Evolutionary conservation across 306 rosid genomes (phyloP).

Genomic region (Adenanthera pavonina): DNA sequence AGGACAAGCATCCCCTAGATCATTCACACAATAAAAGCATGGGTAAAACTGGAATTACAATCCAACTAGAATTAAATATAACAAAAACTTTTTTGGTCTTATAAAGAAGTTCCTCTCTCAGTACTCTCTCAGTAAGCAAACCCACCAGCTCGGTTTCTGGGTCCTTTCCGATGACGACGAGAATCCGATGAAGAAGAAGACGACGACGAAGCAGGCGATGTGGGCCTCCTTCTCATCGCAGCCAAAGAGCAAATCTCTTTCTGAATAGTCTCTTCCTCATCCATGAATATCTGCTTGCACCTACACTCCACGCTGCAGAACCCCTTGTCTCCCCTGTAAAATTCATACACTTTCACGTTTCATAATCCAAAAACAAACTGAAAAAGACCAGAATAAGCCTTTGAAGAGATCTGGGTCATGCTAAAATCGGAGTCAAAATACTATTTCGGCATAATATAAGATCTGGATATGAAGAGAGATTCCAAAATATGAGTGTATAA

Average conservation of each 20-base stretch:
- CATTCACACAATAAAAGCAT: conserved; percentile 40
- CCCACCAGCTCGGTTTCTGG: conserved; percentile 52
- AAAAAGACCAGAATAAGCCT: conserved; percentile 1
- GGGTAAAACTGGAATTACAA: conserved; percentile 49
- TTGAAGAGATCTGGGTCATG: conserved; percentile 25
- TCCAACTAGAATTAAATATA: background rate
- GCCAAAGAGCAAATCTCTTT: conserved; percentile 56
- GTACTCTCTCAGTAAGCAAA: conserved; percentile 46
- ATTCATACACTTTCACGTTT: background rate
- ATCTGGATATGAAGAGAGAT: conserved; percentile 21
- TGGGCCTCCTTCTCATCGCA: conserved; percentile 43
- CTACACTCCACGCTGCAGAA: conserved; percentile 96
- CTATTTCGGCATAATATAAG: background rate
- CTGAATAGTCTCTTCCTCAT: conserved; percentile 68
- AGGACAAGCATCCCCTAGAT: conserved; percentile 43
- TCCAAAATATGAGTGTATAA: too few species aligned
- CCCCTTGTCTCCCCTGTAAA: conserved; percentile 80
- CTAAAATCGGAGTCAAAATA: conserved; percentile 9
- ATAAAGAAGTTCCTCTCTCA: background rate
- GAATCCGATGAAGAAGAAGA: conserved; percentile 31
- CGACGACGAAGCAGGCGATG: background rate
- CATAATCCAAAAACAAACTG: background rate
- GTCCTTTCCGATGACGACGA: conserved; percentile 49
- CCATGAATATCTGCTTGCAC: conserved; percentile 84
- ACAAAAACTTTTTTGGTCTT: conserved; percentile 1